These are phyloP conservation scores for Ceraceosorus bombacis DNA, from an alignment of 1,284 basidiomycete genomes.

Conservation along the genomic window DNA sequence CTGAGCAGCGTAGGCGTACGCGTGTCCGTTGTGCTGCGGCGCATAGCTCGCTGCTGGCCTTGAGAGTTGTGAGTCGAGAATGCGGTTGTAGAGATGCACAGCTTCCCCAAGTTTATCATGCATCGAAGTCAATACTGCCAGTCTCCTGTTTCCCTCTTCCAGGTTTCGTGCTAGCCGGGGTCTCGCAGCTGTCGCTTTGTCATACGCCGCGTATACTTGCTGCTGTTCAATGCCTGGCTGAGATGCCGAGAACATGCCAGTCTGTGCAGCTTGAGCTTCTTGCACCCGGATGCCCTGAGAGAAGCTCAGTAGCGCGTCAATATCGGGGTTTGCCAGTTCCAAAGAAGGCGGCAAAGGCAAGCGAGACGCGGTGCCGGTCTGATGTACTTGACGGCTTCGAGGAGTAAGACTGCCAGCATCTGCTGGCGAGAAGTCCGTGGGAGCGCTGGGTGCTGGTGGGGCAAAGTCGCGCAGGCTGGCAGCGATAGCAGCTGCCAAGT, in stretches of 20 bases:
- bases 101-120: slow-evolving; percentile 85
- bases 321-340: slow-evolving; percentile 36
- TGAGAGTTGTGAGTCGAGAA: slow-evolving; percentile 71
- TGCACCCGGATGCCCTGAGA: slow-evolving; percentile 35
- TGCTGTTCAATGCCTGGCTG: slow-evolving; percentile 12
- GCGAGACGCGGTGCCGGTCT: slow-evolving; percentile 3
- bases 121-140: slow-evolving; percentile 80
- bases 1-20: background rate
- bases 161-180: slow-evolving; percentile 76
- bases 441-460: slow-evolving; percentile 34
- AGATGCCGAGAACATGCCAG: slow-evolving; percentile 7
- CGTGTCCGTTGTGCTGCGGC: background rate
- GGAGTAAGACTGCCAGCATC: slow-evolving; percentile 5
- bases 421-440: slow-evolving; percentile 16
- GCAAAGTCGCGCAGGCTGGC: slow-evolving; percentile 72
- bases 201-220: slow-evolving; percentile 60
- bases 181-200: slow-evolving; percentile 70
- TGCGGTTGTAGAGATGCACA: slow-evolving; percentile 77
- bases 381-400: background rate
- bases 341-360: slow-evolving; percentile 32
- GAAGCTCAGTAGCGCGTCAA: slow-evolving; percentile 44
- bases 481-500: slow-evolving; percentile 87
- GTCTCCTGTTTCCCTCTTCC: slow-evolving; percentile 78
- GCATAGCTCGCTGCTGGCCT: slow-evolving; percentile 7
- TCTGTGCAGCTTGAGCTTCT: slow-evolving; percentile 24